Conservation (phyloP, 192 early-diverging fungal species). For the Linnemannia schmuckeri region DNA sequence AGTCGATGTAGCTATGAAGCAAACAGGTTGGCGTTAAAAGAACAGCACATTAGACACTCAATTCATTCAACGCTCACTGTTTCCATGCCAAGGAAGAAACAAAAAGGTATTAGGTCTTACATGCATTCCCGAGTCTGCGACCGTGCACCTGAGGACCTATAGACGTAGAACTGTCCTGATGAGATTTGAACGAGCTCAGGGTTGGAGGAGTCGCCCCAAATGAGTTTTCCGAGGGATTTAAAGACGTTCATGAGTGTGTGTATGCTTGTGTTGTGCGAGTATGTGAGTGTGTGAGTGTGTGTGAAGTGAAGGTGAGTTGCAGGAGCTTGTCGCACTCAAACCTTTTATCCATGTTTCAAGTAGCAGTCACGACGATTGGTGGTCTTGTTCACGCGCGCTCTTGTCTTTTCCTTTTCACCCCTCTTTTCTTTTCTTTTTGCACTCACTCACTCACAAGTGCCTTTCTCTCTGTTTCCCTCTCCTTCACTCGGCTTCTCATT, state of each 20-base stretch:
- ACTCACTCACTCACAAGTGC: no score
- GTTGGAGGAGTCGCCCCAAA: conserved; percentile 70
- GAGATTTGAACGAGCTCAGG: conserved; percentile 72
- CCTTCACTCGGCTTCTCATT: background rate
- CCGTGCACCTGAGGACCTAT: conserved; percentile 55
- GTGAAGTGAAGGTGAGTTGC: conserved; percentile 36
- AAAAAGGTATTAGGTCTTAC: conserved; percentile 26
- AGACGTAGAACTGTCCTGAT: conserved; percentile 75
- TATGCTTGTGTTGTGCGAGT: background rate
- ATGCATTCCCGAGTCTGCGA: conserved; percentile 65
- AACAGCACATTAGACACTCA: background rate
- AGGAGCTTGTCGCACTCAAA: background rate
- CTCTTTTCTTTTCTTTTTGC: background rate
- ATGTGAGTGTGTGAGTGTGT: conserved; percentile 9
- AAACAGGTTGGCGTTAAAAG: background rate
- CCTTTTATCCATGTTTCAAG: conserved; percentile 8
- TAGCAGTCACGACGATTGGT: conserved; percentile 15
- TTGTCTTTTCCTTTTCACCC: no score
- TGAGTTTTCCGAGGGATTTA: conserved; percentile 73
- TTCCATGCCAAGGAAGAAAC: background rate
- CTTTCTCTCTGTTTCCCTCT: no score
- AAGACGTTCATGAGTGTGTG: conserved; percentile 70
- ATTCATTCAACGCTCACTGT: background rate
- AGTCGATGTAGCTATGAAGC: conserved; percentile 71
- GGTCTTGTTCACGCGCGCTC: no score